Evolutionary conservation across 345 rosid genomes (phyloP).

Genomic region (Linum tenue): DNA sequence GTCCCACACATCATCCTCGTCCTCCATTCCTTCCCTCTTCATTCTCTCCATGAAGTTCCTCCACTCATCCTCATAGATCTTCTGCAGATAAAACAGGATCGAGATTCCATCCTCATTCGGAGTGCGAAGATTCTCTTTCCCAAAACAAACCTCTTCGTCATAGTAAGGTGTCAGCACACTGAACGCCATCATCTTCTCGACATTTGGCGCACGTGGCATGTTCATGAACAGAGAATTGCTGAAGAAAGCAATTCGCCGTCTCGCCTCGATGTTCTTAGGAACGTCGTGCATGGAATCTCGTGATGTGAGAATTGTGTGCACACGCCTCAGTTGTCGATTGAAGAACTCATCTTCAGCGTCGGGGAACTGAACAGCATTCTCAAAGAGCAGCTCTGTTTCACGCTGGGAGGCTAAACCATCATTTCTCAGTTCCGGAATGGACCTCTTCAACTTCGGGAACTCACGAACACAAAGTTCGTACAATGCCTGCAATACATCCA

Average conservation of each 20-base stretch:
- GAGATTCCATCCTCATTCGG: conserved; percentile 96
- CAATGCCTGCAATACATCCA: conserved; percentile 71
- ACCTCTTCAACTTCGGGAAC: conserved; percentile 60
- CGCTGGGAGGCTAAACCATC: conserved; percentile 72
- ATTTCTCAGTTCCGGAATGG: conserved; percentile 42
- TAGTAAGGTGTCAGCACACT: conserved; percentile 88
- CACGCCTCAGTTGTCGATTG: conserved; percentile 77
- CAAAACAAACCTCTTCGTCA: conserved; percentile 74
- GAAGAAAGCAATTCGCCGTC: conserved; percentile 90
- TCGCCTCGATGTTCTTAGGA: conserved; percentile 87
- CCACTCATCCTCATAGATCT: conserved; percentile 90
- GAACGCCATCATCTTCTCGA: conserved; percentile 97
- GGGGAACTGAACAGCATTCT: conserved; percentile 69
- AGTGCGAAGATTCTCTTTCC: conserved; percentile 75
- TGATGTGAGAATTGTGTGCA: conserved; percentile 73
- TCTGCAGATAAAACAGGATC: conserved; percentile 72
- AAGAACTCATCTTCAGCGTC: conserved; percentile 55
- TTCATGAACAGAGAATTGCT: conserved; percentile 95
- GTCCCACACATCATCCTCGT: conserved; percentile 60
- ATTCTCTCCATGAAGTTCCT: conserved; percentile 81
- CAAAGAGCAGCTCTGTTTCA: conserved; percentile 66
- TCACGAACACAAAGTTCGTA: conserved; percentile 73
- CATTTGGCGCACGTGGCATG: conserved; percentile 98
- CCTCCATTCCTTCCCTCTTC: conserved; percentile 75
- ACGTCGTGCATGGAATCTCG: conserved; percentile 81